Base-by-base conservation (phyloP, 805 yeast species). In the Candida rishiriensis region DNA sequence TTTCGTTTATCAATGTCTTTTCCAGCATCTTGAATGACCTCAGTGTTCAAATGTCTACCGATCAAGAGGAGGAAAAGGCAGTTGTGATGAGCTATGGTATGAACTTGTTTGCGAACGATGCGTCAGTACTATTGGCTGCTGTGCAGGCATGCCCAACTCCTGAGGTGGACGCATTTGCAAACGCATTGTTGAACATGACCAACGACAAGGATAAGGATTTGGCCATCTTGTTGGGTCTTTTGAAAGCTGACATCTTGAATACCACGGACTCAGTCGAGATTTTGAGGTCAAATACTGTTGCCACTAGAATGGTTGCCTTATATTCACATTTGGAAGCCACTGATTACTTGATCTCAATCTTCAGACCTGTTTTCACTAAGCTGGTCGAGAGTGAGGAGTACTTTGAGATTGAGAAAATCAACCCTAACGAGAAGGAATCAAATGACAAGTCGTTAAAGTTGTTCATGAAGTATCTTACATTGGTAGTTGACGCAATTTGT, bases 1-100 rank as follows among this genome's bases (percentile, higher is more conserved):
- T 83, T 10, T 79, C 95, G 0, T 86, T 88, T 56, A 70, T 88
- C 56, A 82, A 83, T 45, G 91, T 88, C 2, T 88, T 88, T 52
- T 78, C 85, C 3, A 79, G 83, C 41, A 85, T 86, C 58, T 66
- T 78, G 50, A 46, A 56, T 34, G 57, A 57, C 15, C 38, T 47
- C 17, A 51, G n/a, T 35, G 50, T 59, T 3, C 63, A 59, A 30
- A 42, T 44, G 49, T 38, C 40, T 16, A 32, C 39, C 3, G 48
- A 51, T 34, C 15, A 36, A 13, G 48, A 43, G 3, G 42, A 44
- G 11, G 49, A 44, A 30, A 46, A 43, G 18, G 14, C 41, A 17
- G 26, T 38, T n/a, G 43, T 43, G 30, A 18, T 42, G 42, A 40
- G 33, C 35, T 47, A 38, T 17, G 54, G 50, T 9, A 41, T 52